phyloP scores from a whole-genome alignment of 1,284 basidiomycete genomes.

The Moesziomyces parantarcticus region DNA sequence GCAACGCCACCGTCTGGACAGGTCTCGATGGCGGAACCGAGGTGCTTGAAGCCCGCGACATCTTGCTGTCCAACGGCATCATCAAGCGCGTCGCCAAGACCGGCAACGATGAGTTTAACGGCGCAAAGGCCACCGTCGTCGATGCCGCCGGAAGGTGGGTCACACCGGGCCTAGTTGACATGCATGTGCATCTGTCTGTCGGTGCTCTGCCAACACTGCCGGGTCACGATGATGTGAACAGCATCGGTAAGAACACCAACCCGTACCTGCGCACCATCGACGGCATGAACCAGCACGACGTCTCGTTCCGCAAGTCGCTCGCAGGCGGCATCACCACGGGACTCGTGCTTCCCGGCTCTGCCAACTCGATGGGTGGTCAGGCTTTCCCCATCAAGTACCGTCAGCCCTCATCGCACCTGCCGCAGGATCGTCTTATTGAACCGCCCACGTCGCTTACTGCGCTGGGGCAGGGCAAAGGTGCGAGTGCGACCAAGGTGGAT shows the following conservation, averaged over 20 bases:
- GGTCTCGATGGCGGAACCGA: conserved; percentile 77
- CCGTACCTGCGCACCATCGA: conserved; percentile 77
- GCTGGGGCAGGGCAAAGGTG: conserved; percentile 44
- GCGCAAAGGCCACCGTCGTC: conserved; percentile 15
- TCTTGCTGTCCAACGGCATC: conserved; percentile 70
- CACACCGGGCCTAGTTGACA: conserved; percentile 74
- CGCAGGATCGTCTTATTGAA: conserved; percentile 54
- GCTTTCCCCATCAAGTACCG: conserved; percentile 76
- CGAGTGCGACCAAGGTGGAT: neutral
- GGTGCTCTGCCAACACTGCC: conserved; percentile 30
- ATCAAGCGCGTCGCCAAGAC: conserved; percentile 67
- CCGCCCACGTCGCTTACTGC: conserved; percentile 52
- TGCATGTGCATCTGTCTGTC: conserved; percentile 81
- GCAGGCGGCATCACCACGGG: conserved; percentile 79
- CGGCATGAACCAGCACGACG: conserved; percentile 75
- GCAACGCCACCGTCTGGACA: conserved; percentile 83
- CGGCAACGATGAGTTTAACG: conserved; percentile 2
- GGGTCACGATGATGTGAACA: conserved; percentile 73
- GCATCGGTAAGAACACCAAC: conserved; percentile 71
- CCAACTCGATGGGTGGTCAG: conserved; percentile 77
- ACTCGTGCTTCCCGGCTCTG: conserved; percentile 75
- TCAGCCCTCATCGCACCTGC: conserved; percentile 38
- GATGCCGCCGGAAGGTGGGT: conserved; percentile 58
- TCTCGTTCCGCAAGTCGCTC: conserved; percentile 73
- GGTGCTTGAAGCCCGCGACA: conserved; percentile 71